phyloP scores from a whole-genome alignment of 176 grass and related monocot genomes.

The Triticum turgidum region DNA sequence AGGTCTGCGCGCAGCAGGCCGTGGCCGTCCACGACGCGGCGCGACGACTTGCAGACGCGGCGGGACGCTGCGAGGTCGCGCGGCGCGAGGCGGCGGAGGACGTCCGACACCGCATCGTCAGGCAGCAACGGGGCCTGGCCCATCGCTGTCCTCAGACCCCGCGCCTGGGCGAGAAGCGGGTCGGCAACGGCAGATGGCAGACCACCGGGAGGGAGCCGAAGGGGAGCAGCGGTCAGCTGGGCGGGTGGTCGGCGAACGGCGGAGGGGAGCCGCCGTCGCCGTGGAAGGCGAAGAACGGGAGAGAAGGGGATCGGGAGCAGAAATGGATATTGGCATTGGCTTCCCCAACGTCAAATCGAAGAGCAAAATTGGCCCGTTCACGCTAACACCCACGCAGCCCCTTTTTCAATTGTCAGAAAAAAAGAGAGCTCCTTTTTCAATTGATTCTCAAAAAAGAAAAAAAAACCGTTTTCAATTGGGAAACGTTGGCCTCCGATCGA shows the following conservation, averaged over 20 bases:
- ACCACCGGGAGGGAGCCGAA: not conserved
- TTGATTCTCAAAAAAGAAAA: too few relatives aligned
- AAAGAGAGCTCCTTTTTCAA: too few relatives aligned
- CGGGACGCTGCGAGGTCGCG: not conserved
- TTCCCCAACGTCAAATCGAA: too few relatives aligned
- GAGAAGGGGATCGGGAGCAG: not conserved
- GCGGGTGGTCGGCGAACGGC: not conserved
- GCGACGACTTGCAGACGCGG: not conserved
- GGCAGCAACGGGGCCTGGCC: not conserved
- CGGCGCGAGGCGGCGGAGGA: not conserved
- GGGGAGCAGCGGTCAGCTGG: not conserved
- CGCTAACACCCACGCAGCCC: too few relatives aligned
- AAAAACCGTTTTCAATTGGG: too few relatives aligned
- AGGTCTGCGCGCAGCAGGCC: not conserved
- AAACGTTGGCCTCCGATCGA: too few relatives aligned
- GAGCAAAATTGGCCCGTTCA: too few relatives aligned
- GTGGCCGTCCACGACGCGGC: not conserved
- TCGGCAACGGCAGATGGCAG: not conserved
- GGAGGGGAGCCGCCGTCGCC: not conserved
- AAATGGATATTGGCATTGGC: too few relatives aligned
- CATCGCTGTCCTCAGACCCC: not conserved
- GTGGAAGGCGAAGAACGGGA: not conserved
- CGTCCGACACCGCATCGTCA: not conserved
- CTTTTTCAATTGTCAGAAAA: too few relatives aligned
- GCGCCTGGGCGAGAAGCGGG: not conserved